A percentile compares a stretch with the other conserved stretches of the same genome.
phyloP scores from a whole-genome alignment of 768 basidiomycete species.

The Termitomyces sp. region DNA sequence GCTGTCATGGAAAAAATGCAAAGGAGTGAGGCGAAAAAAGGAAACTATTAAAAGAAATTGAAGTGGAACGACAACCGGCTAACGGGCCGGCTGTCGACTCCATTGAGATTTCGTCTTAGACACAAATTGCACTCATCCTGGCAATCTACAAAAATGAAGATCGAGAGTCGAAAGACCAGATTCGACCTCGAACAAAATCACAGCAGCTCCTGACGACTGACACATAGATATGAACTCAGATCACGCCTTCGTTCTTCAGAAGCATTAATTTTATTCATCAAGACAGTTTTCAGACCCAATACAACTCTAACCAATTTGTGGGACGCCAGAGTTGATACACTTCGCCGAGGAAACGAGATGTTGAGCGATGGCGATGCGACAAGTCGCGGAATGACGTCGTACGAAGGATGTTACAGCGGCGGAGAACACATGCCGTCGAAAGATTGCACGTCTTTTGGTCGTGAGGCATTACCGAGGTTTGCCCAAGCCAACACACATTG shows the following conservation, averaged over 20 bases:
- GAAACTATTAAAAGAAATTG: background rate
- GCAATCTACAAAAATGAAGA: too few species aligned
- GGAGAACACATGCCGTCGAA: conserved; percentile 1
- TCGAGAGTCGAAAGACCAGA: too few species aligned
- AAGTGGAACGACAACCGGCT: background rate
- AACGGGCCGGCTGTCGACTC: background rate
- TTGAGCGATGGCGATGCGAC: conserved; percentile 16
- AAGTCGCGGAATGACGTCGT: conserved; percentile 15
- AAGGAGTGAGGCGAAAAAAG: background rate
- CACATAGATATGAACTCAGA: background rate
- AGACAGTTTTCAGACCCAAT: conserved; percentile 8
- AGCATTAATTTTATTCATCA: conserved; percentile 7
- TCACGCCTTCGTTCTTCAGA: background rate
- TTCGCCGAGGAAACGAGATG: conserved; percentile 5
- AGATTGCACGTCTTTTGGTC: conserved; percentile 5
- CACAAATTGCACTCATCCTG: too few species aligned
- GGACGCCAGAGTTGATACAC: conserved; percentile 3
- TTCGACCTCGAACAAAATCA: too few species aligned
- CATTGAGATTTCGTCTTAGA: too few species aligned
- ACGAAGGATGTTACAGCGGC: background rate
- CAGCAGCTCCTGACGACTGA: background rate
- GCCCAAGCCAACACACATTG: conserved; percentile 15
- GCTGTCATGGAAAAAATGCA: conserved; percentile 3
- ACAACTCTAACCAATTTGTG: conserved; percentile 5
- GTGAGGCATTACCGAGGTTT: conserved; percentile 15